These are phyloP conservation scores for Geranium brycei DNA, from an alignment of 345 rosid species.

Conservation along the genomic window DNA sequence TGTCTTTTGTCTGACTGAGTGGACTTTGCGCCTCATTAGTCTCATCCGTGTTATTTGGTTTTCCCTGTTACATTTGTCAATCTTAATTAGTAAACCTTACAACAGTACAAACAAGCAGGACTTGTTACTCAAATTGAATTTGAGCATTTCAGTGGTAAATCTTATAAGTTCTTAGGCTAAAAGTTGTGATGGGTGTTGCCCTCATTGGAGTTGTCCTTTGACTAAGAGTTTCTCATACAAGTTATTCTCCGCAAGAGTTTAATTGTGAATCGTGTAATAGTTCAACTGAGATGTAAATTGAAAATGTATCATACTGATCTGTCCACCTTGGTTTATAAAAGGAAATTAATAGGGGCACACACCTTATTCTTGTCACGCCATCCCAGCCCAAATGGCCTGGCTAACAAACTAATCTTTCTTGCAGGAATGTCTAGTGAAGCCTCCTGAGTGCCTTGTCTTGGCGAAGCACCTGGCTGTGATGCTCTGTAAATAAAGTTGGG, in stretches of 20 bases:
- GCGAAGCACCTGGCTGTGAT: constrained; percentile 35
- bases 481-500: constrained; percentile 29
- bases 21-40: constrained; percentile 24
- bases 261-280: neutral
- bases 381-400: constrained; percentile 87
- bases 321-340: neutral
- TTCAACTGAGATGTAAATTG: neutral
- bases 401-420: constrained; percentile 66
- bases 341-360: neutral
- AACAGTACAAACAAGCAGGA: neutral
- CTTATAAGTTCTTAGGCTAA: no score
- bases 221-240: no score
- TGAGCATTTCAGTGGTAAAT: neutral
- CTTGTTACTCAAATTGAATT: neutral
- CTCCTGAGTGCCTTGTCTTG: constrained; percentile 42
- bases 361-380: constrained; percentile 99
- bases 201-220: no score
- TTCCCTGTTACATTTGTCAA: constrained; percentile 30
- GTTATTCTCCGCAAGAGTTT: no score
- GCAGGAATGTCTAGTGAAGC: constrained; percentile 46
- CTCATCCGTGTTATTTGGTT: constrained; percentile 21
- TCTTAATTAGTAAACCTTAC: neutral
- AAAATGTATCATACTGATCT: neutral
- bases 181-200: no score
- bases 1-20: constrained; percentile 20